A percentile compares a stretch with the other conserved stretches of the same genome.
Conservation (phyloP, 257 asterid species). For the Cinchona pubescens region DNA sequence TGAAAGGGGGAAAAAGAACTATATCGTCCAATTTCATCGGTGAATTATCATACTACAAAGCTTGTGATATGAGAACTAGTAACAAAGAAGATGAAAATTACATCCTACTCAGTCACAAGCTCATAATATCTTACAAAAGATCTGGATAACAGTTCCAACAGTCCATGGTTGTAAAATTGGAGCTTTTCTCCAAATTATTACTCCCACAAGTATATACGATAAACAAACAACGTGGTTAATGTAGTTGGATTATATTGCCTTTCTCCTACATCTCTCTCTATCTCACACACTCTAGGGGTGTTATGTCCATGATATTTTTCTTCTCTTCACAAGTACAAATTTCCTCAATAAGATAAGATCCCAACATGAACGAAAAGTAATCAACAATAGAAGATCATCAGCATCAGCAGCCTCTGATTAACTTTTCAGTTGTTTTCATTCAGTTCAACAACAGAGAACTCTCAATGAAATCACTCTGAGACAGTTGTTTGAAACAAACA, state of each 20-base stretch:
- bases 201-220: not conserved
- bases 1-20: not conserved
- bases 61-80: not conserved
- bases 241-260: not conserved
- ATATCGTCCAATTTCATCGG: not conserved
- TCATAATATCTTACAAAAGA: not conserved
- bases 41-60: not conserved
- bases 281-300: not conserved
- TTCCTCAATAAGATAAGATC: conserved; percentile 3
- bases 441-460: not conserved
- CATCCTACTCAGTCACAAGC: not conserved
- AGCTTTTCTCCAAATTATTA: not conserved
- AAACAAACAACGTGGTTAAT: too few species aligned
- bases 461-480: too few species aligned
- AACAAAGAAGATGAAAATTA: not conserved
- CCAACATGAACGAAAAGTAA: not conserved
- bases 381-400: not conserved
- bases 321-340: not conserved
- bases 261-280: not conserved
- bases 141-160: not conserved
- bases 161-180: not conserved
- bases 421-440: not conserved
- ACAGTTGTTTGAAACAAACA: too few species aligned
- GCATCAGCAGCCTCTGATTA: not conserved
- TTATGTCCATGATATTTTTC: not conserved